phyloP scores from a whole-genome alignment of 208 protist genomes.

The Crithidia sp. region DNA sequence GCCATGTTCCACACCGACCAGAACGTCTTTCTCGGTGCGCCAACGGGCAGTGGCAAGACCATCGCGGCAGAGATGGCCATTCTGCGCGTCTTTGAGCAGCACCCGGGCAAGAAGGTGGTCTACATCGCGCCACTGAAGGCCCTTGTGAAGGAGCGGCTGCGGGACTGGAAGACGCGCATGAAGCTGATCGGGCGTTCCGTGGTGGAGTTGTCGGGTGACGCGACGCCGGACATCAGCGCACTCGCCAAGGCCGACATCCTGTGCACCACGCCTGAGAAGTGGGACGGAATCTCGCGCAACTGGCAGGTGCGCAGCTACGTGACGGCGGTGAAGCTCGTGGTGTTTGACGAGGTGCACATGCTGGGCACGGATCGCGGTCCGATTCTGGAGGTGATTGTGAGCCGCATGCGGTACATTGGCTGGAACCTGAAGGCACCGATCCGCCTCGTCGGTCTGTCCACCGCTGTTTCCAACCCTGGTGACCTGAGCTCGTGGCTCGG shows the following conservation, averaged over 20 bases:
- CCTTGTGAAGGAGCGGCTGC: constrained; percentile 98
- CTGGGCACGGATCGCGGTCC: constrained; percentile 99
- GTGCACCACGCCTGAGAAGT: constrained; percentile 99
- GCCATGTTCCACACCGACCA: constrained; percentile 98
- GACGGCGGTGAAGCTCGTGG: constrained; percentile 95
- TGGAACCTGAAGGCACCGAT: constrained; percentile 92
- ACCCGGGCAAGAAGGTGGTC: constrained; percentile 94
- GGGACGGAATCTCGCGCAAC: constrained; percentile 99
- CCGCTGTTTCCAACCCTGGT: constrained; percentile 98
- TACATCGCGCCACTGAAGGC: constrained; percentile 99
- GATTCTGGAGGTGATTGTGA: constrained; percentile 99
- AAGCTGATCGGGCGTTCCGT: constrained; percentile 92
- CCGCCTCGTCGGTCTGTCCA: constrained; percentile 99
- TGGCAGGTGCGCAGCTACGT: constrained; percentile 98
- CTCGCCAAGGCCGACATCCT: constrained; percentile 97
- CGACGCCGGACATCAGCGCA: constrained; percentile 93
- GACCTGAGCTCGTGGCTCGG: constrained; percentile 99
- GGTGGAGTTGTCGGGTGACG: constrained; percentile 99
- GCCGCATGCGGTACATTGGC: constrained; percentile 98
- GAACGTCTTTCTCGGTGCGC: constrained; percentile 98
- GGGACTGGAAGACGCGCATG: constrained; percentile 97
- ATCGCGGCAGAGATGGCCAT: constrained; percentile 98
- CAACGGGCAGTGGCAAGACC: constrained; percentile 99
- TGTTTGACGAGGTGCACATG: constrained; percentile 99
- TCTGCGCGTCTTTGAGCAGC: constrained; percentile 93